These are phyloP conservation scores for Populus tomentosa DNA, from an alignment of 441 rosid species.

Conservation along the genomic window DNA sequence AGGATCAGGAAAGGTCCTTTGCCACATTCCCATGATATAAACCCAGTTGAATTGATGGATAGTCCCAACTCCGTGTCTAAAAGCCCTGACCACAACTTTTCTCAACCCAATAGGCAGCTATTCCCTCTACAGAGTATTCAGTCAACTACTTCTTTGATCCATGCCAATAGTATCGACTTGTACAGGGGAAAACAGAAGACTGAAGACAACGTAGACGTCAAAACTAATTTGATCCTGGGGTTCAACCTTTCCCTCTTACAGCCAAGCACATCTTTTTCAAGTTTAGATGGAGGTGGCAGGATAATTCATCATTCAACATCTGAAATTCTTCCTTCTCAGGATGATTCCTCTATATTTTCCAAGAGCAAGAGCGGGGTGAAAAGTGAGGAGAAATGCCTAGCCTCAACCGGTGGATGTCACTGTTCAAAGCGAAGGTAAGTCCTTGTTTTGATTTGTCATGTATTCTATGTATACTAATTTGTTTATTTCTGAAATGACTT, in stretches of 20 bases:
- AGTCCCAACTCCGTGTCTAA: conserved; percentile 5
- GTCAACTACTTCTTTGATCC: conserved; percentile 6
- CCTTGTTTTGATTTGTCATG: not conserved
- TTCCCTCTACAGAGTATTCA: conserved; percentile 17
- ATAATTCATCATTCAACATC: conserved; percentile 15
- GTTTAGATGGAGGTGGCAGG: conserved; percentile 4
- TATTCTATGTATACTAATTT: not conserved
- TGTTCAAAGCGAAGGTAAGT: conserved; percentile 30
- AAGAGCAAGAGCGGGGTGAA: conserved; percentile 4
- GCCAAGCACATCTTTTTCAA: not conserved
- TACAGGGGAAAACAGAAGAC: not conserved
- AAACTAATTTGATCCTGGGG: conserved; percentile 9
- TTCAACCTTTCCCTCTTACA: conserved; percentile 9
- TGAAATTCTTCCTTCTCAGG: conserved; percentile 16
- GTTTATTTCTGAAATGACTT: not conserved
- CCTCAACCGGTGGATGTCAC: conserved; percentile 29
- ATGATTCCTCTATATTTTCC: not conserved
- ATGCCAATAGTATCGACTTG: conserved; percentile 2
- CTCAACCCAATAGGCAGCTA: not conserved
- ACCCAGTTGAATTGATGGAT: conserved; percentile 29
- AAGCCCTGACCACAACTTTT: not conserved
- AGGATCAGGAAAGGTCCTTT: conserved; percentile 34
- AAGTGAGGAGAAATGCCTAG: conserved; percentile 13
- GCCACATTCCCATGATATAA: conserved; percentile 18
- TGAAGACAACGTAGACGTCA: conserved; percentile 4